Evolutionary conservation across 2,329 filamentous ascomycete genomes (phyloP).

Genomic region (Aspergillus calidoustus): DNA sequence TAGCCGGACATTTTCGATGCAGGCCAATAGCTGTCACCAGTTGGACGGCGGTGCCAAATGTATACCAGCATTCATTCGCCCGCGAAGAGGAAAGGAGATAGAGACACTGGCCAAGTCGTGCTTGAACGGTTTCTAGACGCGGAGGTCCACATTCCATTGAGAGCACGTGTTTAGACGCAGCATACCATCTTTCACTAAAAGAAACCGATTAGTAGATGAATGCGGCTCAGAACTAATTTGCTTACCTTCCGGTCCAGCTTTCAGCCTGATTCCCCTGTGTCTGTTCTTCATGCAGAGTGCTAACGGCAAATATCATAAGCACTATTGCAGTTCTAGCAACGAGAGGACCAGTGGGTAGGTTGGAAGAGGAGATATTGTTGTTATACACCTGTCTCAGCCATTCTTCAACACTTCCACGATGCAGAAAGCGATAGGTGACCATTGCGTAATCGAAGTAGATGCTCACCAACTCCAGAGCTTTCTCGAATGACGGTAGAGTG

Average conservation of each 20-base stretch:
- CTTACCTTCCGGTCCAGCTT: constrained; percentile 37
- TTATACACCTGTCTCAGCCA: constrained; percentile 53
- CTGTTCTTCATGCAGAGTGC: constrained; percentile 52
- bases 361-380: constrained; percentile 41
- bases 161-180: constrained; percentile 42
- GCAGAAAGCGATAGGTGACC: constrained; percentile 63
- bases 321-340: constrained; percentile 55
- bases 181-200: constrained; percentile 43
- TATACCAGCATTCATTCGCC: constrained; percentile 65
- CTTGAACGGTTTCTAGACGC: constrained; percentile 61
- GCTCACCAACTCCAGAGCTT: constrained; percentile 51
- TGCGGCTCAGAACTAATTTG: background rate
- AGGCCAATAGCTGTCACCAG: constrained; percentile 54
- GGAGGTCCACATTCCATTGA: constrained; percentile 58
- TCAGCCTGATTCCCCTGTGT: constrained; percentile 33
- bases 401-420: constrained; percentile 56
- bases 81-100: constrained; percentile 64
- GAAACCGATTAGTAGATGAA: constrained; percentile 3
- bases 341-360: constrained; percentile 46
- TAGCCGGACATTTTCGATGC: constrained; percentile 39
- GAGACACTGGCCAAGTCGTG: constrained; percentile 61
- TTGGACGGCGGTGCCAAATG: constrained; percentile 62
- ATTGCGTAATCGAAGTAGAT: constrained; percentile 66
- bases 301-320: constrained; percentile 54
- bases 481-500: constrained; percentile 45